Evolutionary conservation across 2,329 filamentous ascomycete genomes (phyloP).

Genomic region (Cadophora malorum): DNA sequence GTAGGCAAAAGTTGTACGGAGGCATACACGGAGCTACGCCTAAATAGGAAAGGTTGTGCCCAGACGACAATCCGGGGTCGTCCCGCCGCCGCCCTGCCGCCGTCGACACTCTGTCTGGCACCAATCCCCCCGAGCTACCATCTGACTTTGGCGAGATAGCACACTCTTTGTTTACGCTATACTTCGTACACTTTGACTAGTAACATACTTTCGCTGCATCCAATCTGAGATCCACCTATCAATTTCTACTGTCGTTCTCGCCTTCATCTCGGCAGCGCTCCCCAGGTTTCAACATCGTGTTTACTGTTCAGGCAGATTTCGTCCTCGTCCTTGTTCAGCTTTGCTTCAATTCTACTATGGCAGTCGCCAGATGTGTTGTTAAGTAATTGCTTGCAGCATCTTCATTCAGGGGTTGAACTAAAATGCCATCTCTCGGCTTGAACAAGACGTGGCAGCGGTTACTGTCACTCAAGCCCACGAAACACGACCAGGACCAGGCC

Average conservation of each 20-base stretch:
- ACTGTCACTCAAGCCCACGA: not conserved
- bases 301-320: not conserved
- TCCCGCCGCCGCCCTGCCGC: slow-evolving; percentile 4
- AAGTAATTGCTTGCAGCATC: not conserved
- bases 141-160: not conserved
- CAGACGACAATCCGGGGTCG: not conserved
- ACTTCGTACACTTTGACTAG: not conserved
- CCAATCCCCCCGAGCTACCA: not conserved
- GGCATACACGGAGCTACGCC: not conserved
- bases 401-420: too few species aligned
- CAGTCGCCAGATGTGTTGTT: not conserved
- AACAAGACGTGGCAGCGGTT: slow-evolving; percentile 1
- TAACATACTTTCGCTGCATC: not conserved
- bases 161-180: not conserved
- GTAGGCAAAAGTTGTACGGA: not conserved
- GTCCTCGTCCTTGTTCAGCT: not conserved
- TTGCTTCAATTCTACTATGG: not conserved
- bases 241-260: not conserved
- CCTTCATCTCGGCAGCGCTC: not conserved
- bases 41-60: not conserved
- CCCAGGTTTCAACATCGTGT: not conserved
- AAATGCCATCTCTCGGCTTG: slow-evolving; percentile 11
- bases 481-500: not conserved
- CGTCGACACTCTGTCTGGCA: not conserved
- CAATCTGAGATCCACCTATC: not conserved